Base-by-base conservation (phyloP, 306 rosid species). In the Notholithocarpus densiflorus region DNA sequence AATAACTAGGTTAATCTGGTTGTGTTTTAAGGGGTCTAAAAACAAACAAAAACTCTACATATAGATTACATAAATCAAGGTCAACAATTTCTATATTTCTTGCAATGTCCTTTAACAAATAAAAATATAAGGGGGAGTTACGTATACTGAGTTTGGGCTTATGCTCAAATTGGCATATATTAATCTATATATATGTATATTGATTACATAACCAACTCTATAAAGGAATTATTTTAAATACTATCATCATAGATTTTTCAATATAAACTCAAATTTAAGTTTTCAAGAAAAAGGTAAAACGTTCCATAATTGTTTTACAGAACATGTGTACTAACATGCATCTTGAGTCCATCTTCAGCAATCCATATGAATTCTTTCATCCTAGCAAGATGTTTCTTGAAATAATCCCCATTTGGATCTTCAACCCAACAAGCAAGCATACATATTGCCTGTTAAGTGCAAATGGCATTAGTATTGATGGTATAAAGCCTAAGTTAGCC, bases 401-500 rank as follows among this genome's bases (percentile, higher is more conserved):
- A 77, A 21, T 60, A 70, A 1, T 85, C 83, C 1, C 88, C 81
- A 6, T 82, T 51, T 1, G 88, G 81, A 72, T 85, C 85, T 75
- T 85, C 88, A 37, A 71, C 83, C 88, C 88, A 85, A 45, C 88
- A 85, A 52, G 86, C 83, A 27, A 85, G 83, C 88, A 85, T 82
- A 34, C 88, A 81, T 15, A 85, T n/a, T 0, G 73, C 81, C 85
- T 84, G 60, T 59, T 24, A 1, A 26, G 27, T 13, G 40, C 32
- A 71, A 20, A 31, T 65, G 20, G 23, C 48, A 29, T 65, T 7
- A 65, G 71, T 11, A 18, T 12, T 31, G 31, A 4, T 65, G 23
- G 31, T 4, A 65, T 65, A 17, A 13, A 61, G n/a, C 68, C 68
- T 2, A 26, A 56, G 27, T n/a, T 24, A 6, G 15, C 19, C 13